Conservation (phyloP, 1,139 yeast genomes). For the Candida dubliniensis region DNA sequence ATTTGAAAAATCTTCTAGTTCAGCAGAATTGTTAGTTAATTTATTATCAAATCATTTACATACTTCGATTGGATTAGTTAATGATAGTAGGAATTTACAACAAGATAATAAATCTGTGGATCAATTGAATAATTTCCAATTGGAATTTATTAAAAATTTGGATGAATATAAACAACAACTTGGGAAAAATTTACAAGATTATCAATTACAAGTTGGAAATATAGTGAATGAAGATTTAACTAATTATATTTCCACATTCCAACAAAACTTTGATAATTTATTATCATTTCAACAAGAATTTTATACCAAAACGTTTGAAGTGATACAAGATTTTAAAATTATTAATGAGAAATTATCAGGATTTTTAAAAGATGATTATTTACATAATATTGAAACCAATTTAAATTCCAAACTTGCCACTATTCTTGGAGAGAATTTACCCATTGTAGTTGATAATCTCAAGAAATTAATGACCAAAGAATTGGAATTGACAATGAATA, state of each 20-base stretch:
- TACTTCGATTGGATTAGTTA: conserved; percentile 8
- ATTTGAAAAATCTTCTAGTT: conserved; percentile 10
- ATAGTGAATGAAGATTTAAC: conserved; percentile 9
- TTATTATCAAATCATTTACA: conserved; percentile 11
- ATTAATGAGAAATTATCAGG: conserved; percentile 18
- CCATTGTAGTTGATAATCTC: conserved; percentile 7
- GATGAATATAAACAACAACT: conserved; percentile 6
- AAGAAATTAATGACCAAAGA: conserved; percentile 8
- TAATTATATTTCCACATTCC: conserved; percentile 6
- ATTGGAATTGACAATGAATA: conserved; percentile 8
- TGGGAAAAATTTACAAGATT: conserved; percentile 2
- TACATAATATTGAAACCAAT: conserved; percentile 10
- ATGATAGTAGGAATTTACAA: conserved; percentile 4
- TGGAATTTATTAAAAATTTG: conserved; percentile 6
- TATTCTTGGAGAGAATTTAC: conserved; percentile 8
- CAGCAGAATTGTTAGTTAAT: conserved; percentile 10
- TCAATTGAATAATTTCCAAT: conserved; percentile 6
- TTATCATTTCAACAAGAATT: conserved; percentile 9
- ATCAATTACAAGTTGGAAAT: conserved; percentile 6
- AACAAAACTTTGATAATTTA: conserved; percentile 6
- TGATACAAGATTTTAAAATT: conserved; percentile 14
- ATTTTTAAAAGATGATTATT: conserved; percentile 16
- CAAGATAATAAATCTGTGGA: background rate
- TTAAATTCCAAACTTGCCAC: conserved; percentile 10
- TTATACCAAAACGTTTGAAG: conserved; percentile 6